These are phyloP conservation scores for Hypoxylon sp. DNA, from an alignment of 2,329 filamentous ascomycete species.

Conservation along the genomic window DNA sequence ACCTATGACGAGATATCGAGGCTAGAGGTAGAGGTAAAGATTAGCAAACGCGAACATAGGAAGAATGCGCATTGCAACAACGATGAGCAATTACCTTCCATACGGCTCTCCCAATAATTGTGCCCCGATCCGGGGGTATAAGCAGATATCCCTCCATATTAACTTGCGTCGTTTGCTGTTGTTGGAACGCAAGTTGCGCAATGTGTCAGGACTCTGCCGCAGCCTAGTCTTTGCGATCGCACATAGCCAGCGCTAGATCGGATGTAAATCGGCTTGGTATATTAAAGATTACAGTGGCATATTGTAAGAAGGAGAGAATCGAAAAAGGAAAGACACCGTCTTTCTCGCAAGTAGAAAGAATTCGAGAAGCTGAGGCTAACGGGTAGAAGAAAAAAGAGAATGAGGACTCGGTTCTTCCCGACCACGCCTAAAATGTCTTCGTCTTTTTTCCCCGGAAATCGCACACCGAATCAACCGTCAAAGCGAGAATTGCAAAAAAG, in stretches of 20 bases:
- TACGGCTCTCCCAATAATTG: slow-evolving; percentile 59
- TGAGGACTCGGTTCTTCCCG: slow-evolving; percentile 26
- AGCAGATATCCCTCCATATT: slow-evolving; percentile 60
- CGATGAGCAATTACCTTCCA: slow-evolving; percentile 58
- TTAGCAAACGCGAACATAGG: slow-evolving; percentile 28
- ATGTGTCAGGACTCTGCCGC: slow-evolving; percentile 23
- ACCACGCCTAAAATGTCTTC: slow-evolving; percentile 13
- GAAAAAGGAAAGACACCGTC: slow-evolving; percentile 28
- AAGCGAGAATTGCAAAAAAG: slow-evolving; percentile 14
- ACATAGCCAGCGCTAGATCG: slow-evolving; percentile 34
- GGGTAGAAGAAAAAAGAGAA: slow-evolving; percentile 12
- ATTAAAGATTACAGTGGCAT: slow-evolving; percentile 36
- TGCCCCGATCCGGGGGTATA: slow-evolving; percentile 60
- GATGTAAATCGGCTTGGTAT: slow-evolving; percentile 28
- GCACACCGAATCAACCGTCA: slow-evolving; percentile 29
- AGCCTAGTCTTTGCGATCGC: slow-evolving; percentile 28
- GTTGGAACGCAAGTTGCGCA: slow-evolving; percentile 31
- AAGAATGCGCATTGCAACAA: slow-evolving; percentile 16
- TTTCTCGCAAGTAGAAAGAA: slow-evolving; percentile 20
- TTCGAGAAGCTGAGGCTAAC: slow-evolving; percentile 17
- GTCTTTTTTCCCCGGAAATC: slow-evolving; percentile 25
- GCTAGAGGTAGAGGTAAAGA: slow-evolving; percentile 52
- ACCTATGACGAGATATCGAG: slow-evolving; percentile 68
- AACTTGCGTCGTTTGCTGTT: slow-evolving; percentile 26
- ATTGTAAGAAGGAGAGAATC: slow-evolving; percentile 28